These are phyloP conservation scores for Mentha longifolia DNA, from an alignment of 257 asterid species.

Conservation along the genomic window DNA sequence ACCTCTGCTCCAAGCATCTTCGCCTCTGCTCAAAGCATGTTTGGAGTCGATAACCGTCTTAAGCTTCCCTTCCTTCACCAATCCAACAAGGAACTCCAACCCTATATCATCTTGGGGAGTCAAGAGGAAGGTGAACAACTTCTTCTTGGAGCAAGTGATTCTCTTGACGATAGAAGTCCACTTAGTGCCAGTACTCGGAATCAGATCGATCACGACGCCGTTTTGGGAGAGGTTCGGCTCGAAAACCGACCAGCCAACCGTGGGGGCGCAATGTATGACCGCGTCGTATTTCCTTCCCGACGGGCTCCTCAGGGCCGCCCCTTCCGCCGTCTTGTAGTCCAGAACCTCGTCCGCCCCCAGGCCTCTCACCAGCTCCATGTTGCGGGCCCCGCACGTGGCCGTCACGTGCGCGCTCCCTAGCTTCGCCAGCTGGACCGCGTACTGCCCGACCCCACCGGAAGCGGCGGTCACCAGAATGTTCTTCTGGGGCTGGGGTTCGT, in stretches of 20 bases:
- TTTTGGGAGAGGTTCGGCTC: conserved; percentile 50
- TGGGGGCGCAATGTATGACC: conserved; percentile 56
- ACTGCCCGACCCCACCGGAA: conserved; percentile 76
- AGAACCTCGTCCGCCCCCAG: conserved; percentile 83
- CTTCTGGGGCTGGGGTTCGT: conserved; percentile 38
- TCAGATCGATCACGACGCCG: conserved; percentile 61
- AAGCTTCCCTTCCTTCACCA: conserved; percentile 69
- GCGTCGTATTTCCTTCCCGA: conserved; percentile 66
- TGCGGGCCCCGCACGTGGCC: conserved; percentile 82
- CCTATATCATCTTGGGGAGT: conserved; percentile 37
- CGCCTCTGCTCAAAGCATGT: conserved; percentile 48
- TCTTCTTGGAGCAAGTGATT: conserved; percentile 47
- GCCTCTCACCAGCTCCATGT: conserved; percentile 57
- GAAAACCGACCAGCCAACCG: conserved; percentile 57
- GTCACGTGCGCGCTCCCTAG: conserved; percentile 72
- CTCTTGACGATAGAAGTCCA: conserved; percentile 49
- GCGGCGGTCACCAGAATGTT: conserved; percentile 73
- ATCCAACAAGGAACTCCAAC: conserved; percentile 50
- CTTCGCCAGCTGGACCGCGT: conserved; percentile 76
- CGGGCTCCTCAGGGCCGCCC: conserved; percentile 67
- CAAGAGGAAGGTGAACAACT: conserved; percentile 41
- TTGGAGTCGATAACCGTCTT: conserved; percentile 59
- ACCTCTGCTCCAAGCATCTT: conserved; percentile 66
- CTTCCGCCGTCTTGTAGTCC: conserved; percentile 69
- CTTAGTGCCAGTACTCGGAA: conserved; percentile 35